Evolutionary conservation across 2,329 filamentous ascomycete species (phyloP), one percentile per base, ranked within the genome.

Genomic region (Helminthosporium solani): DNA sequence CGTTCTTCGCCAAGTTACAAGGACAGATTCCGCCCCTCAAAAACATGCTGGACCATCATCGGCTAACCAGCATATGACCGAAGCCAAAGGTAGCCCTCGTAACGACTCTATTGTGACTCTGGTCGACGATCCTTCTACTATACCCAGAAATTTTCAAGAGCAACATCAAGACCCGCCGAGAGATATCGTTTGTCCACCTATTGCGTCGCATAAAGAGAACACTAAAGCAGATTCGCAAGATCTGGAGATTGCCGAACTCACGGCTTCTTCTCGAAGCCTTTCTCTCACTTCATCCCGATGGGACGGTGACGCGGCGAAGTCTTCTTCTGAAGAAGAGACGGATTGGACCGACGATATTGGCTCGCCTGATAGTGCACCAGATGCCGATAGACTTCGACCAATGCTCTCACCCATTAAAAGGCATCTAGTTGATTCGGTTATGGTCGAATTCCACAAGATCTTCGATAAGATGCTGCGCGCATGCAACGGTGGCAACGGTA

Each of bases 1-100:
- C 63, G 79, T 83, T 7, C 70, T 83, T 50, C 77, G 80, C 9
- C 76, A 82, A 28, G 80, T 56, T 15, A 33, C 43, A 5, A 53
- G 50, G 34, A 48, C n/a, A 25, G 46, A 33, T 18, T 41, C 16
- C 12, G 20, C 16, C 3, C 19, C 15, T 11, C 16, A 30, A 23
- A 34, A 14, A 12, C 3, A 20, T 35, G 27, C 33, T 7, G 11
- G 9, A 14, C 21, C 4, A 35, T 28, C 20, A 34, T 12, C 14
- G 6, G 27, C n/a, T 9, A 16, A 36, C 7, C 15, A 30, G 38
- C 19, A 38, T n/a, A n/a, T n/a, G 3, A 8, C 19, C 25, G 27
- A 36, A 35, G 33, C 31, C 12, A 36, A 36, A 18, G 21, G 15
- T 15, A 43, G 40, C 33, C 40, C 23, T 16, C 40, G 31, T n/a